Evolutionary conservation across 495 filamentous ascomycete species (phyloP).

Genomic region (Monascus purpureus): DNA sequence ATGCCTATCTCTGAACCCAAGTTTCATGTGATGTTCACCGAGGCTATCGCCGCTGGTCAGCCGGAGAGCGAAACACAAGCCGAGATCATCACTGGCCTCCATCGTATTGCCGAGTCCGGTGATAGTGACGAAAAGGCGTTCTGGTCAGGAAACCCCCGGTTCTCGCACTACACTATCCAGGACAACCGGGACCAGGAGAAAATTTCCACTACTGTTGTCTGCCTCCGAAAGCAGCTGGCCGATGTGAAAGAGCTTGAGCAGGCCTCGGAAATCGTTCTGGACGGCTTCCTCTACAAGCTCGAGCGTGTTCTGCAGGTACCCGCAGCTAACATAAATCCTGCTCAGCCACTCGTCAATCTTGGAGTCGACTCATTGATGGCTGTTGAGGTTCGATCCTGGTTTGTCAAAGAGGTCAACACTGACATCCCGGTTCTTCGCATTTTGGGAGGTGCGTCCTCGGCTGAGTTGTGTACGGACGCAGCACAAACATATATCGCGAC

Average conservation of each 20-base stretch:
- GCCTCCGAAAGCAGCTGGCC: background rate
- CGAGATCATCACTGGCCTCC: constrained; percentile 3
- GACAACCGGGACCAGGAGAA: constrained; percentile 2
- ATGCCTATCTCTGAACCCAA: constrained; percentile 30
- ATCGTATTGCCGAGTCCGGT: constrained; percentile 1
- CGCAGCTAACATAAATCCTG: background rate
- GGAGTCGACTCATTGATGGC: constrained; percentile 20
- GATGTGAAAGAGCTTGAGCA: background rate
- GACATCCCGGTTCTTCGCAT: constrained; percentile 39
- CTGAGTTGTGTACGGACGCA: constrained; percentile 1
- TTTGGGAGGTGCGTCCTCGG: constrained; percentile 18
- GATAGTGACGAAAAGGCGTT: background rate
- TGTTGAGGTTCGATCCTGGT: constrained; percentile 16
- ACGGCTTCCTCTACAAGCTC: background rate
- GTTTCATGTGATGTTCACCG: constrained; percentile 26
- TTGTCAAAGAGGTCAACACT: constrained; percentile 14
- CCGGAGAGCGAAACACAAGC: constrained; percentile 1
- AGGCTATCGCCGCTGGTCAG: constrained; percentile 6
- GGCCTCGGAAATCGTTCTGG: background rate
- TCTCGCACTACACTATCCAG: constrained; percentile 6
- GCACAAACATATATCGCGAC: no score
- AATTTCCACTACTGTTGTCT: constrained; percentile 3
- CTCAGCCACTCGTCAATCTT: constrained; percentile 11
- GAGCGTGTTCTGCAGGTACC: constrained; percentile 2
- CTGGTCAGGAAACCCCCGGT: constrained; percentile 13